These are phyloP conservation scores for Rhodotorula sphaerocarpa DNA, from an alignment of 768 basidiomycete species.

Conservation along the genomic window DNA sequence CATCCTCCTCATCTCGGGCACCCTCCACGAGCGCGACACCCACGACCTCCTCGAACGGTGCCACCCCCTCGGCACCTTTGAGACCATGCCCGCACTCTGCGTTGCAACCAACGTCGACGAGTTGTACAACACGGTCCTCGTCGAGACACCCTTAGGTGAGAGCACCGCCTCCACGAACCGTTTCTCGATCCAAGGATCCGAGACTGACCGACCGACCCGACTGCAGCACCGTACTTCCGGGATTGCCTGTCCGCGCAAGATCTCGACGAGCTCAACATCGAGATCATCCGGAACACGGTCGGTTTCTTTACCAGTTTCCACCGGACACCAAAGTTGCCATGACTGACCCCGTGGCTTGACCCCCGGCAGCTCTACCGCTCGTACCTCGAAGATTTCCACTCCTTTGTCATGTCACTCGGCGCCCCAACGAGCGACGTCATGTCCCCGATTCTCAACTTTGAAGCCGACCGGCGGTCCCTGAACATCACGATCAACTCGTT, in stretches of 20 bases:
- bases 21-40: conserved; percentile 91
- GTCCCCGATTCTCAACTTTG: conserved; percentile 83
- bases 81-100: conserved; percentile 97
- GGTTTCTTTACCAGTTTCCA: not conserved
- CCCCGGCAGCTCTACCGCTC: conserved; percentile 69
- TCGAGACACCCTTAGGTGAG: conserved; percentile 93
- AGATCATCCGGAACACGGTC: conserved; percentile 90
- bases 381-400: conserved; percentile 94
- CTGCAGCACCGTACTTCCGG: conserved; percentile 86
- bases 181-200: too few species aligned
- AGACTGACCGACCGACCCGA: too few species aligned
- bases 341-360: not conserved
- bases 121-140: conserved; percentile 88
- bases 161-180: too few species aligned
- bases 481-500: conserved; percentile 99
- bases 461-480: conserved; percentile 91
- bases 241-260: conserved; percentile 90
- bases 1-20: conserved; percentile 91
- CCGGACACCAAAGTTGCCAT: accelerated
- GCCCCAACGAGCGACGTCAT: conserved; percentile 84
- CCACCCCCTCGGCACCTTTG: conserved; percentile 92
- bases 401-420: conserved; percentile 68
- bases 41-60: conserved; percentile 93
- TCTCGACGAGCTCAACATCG: conserved; percentile 96
- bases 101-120: conserved; percentile 99